Percentiles rank a stretch among this genome's conserved stretches.
Conservation (phyloP, 2,329 filamentous ascomycete genomes). For the Fusarium sublunatum region DNA sequence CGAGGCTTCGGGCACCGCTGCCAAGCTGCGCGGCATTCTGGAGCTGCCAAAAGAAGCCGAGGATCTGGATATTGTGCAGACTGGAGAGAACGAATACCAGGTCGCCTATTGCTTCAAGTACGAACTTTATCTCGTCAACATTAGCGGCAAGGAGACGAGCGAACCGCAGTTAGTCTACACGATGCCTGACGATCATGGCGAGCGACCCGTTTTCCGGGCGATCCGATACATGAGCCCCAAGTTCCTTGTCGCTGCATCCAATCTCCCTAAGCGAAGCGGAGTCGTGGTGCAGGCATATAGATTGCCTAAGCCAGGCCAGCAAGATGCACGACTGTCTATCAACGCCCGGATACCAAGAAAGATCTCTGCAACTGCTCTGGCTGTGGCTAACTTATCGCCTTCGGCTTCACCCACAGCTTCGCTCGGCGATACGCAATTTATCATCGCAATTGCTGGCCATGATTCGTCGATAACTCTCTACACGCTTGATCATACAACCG, state of each 20-base stretch:
- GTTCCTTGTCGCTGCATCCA: conserved; percentile 68
- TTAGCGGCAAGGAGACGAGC: conserved; percentile 59
- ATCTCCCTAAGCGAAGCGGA: conserved; percentile 69
- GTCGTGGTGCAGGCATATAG: conserved; percentile 68
- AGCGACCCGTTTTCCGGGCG: conserved; percentile 65
- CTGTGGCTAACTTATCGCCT: conserved; percentile 75
- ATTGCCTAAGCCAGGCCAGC: conserved; percentile 55
- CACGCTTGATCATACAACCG: conserved; percentile 75
- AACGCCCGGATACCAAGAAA: conserved; percentile 70
- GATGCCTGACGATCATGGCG: conserved; percentile 61
- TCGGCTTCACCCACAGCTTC: conserved; percentile 61
- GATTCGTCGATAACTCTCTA: conserved; percentile 82
- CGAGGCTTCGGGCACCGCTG: conserved; percentile 63
- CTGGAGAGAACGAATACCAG: conserved; percentile 70
- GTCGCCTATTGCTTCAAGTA: conserved; percentile 83
- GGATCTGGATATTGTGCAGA: conserved; percentile 76
- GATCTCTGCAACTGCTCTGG: conserved; percentile 80
- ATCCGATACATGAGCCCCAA: conserved; percentile 69
- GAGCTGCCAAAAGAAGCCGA: conserved; percentile 68
- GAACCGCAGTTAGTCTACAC: conserved; percentile 67
- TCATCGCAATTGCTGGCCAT: conserved; percentile 82
- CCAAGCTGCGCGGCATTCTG: conserved; percentile 61
- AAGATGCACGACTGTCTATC: conserved; percentile 62
- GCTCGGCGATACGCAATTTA: conserved; percentile 77
- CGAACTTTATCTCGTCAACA: conserved; percentile 75